Evolutionary conservation across 768 basidiomycete genomes (phyloP).

Genomic region (Panellus pusillus): DNA sequence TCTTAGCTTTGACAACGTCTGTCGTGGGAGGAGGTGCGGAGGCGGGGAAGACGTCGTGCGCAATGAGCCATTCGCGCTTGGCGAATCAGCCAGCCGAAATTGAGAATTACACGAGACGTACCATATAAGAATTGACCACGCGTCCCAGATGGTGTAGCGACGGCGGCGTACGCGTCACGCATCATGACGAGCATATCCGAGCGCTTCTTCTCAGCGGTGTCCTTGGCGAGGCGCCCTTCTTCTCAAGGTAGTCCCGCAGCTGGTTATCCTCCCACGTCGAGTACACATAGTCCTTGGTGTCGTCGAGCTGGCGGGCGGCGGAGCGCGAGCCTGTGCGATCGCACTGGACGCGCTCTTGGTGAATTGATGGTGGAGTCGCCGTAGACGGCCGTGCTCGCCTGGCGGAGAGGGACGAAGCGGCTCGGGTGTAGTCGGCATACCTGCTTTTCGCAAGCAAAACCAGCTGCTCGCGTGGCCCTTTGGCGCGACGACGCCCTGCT

Average conservation of each 20-base stretch:
- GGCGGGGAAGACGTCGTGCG: conserved; percentile 70
- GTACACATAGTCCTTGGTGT: conserved; percentile 84
- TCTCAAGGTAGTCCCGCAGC: conserved; percentile 70
- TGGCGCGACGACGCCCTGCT: conserved; percentile 83
- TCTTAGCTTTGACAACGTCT: conserved; percentile 60
- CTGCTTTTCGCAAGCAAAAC: conserved; percentile 73
- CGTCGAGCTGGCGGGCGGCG: conserved; percentile 55
- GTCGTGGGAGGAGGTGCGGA: conserved; percentile 51
- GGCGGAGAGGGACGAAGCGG: conserved; percentile 57
- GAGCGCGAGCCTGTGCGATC: conserved; percentile 53
- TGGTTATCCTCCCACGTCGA: conserved; percentile 86
- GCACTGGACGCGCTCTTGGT: conserved; percentile 41
- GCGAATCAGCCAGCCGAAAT: neutral
- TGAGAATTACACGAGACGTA: neutral
- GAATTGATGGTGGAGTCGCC: conserved; percentile 41
- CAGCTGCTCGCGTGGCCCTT: conserved; percentile 77
- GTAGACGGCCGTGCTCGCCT: conserved; percentile 55
- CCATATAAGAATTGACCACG: conserved; percentile 49
- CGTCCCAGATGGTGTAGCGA: conserved; percentile 72
- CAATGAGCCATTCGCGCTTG: conserved; percentile 81
- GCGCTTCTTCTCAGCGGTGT: conserved; percentile 50
- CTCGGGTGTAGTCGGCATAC: conserved; percentile 58
- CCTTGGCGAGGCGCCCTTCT: conserved; percentile 66
- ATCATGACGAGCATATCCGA: conserved; percentile 71
- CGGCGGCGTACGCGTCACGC: conserved; percentile 63